Conservation (phyloP, 805 yeast species). For the Yamadazyma paraphyllophila region DNA sequence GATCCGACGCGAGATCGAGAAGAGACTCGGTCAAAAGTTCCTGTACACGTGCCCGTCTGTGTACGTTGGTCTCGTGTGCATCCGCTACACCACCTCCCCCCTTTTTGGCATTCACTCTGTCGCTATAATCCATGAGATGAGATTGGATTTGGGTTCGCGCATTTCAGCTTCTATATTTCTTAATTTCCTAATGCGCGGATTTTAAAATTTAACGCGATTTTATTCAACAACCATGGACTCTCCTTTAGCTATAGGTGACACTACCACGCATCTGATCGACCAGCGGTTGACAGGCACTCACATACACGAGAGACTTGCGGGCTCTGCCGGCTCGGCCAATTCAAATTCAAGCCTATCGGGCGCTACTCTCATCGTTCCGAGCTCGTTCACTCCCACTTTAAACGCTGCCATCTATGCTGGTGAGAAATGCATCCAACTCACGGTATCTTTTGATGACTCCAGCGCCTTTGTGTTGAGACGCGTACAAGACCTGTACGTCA, state of each 20-base stretch:
- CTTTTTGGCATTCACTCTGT: conserved; percentile 84
- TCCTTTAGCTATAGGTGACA: conserved; percentile 40
- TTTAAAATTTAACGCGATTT: neutral
- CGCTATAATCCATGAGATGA: conserved; percentile 75
- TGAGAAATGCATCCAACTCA: conserved; percentile 36
- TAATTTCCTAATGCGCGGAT: too few relatives aligned
- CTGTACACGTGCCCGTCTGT: conserved; percentile 64
- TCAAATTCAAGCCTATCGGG: neutral
- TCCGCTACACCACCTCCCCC: conserved; percentile 92
- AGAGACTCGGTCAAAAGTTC: conserved; percentile 54
- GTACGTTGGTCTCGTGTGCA: conserved; percentile 62
- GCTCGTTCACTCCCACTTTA: conserved; percentile 18
- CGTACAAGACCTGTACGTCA: conserved; percentile 42
- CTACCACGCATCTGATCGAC: conserved; percentile 39
- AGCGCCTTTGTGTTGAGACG: conserved; percentile 32
- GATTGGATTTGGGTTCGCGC: neutral
- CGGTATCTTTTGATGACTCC: conserved; percentile 1
- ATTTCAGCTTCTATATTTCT: neutral
- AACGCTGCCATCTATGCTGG: conserved; percentile 34
- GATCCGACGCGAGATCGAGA: conserved; percentile 61
- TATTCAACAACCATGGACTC: conserved; percentile 34
- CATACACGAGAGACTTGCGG: conserved; percentile 13
- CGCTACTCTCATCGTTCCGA: neutral
- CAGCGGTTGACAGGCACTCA: conserved; percentile 36
- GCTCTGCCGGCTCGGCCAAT: neutral